A percentile compares a stretch with the other conserved stretches of the same genome.
phyloP scores from a whole-genome alignment of 2,329 filamentous ascomycete species.

The Cladosporium sp. region DNA sequence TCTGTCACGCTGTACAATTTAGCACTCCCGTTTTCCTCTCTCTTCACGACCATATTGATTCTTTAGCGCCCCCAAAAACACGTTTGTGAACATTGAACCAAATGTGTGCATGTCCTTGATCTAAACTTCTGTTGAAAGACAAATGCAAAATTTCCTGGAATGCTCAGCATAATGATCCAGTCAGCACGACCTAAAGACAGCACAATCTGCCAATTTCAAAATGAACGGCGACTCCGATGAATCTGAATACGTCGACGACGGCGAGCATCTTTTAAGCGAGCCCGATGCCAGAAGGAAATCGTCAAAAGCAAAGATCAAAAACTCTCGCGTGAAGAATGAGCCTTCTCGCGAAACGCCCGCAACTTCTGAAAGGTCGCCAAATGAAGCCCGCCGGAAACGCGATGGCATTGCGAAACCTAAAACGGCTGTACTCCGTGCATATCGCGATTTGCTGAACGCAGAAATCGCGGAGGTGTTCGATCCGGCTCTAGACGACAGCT shows the following conservation, averaged over 20 bases:
- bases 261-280: background rate
- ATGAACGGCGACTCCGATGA: constrained; percentile 9
- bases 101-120: no score
- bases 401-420: background rate
- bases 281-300: background rate
- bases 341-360: background rate
- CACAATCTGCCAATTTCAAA: background rate
- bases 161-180: background rate
- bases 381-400: background rate
- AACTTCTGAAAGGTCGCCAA: background rate
- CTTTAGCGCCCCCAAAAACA: no score
- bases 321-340: background rate
- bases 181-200: no score
- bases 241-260: constrained; percentile 1
- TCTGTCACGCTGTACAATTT: no score
- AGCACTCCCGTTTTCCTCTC: no score
- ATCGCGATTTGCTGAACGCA: constrained; percentile 50
- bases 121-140: no score
- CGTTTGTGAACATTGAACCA: no score
- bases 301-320: background rate
- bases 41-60: no score
- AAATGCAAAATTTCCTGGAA: background rate
- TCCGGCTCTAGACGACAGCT: background rate
- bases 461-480: constrained; percentile 48
- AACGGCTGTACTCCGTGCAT: constrained; percentile 24